A percentile compares a stretch with the other conserved stretches of the same genome.
Conservation (phyloP, 2,329 filamentous ascomycete species). For the Fusarium sp. region DNA sequence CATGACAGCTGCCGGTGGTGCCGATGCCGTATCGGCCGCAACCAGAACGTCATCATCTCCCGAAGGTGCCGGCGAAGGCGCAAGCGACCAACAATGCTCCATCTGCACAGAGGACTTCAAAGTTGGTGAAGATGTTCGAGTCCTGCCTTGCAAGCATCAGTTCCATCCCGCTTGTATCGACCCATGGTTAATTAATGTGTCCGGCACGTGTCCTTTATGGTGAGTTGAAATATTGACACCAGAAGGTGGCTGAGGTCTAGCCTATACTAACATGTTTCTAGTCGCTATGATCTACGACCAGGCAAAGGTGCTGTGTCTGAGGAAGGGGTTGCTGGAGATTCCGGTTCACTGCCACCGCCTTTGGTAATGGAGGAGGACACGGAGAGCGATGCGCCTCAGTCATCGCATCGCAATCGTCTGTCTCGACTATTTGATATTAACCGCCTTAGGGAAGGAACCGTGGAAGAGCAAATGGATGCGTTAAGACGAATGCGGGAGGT, state of each 20-base stretch:
- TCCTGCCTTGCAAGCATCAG: conserved; percentile 75
- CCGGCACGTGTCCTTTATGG: conserved; percentile 77
- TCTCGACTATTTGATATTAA: conserved; percentile 68
- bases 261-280: conserved; percentile 48
- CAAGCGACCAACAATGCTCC: conserved; percentile 65
- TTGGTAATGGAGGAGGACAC: conserved; percentile 57
- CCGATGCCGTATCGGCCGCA: conserved; percentile 26
- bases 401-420: conserved; percentile 57
- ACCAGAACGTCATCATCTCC: conserved; percentile 32
- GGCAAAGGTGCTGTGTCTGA: conserved; percentile 46
- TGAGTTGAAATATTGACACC: conserved; percentile 54
- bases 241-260: background rate
- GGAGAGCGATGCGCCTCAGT: conserved; percentile 48
- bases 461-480: conserved; percentile 71
- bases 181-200: conserved; percentile 76
- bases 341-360: conserved; percentile 54
- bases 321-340: conserved; percentile 37
- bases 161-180: conserved; percentile 76
- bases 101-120: conserved; percentile 78
- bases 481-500: conserved; percentile 59
- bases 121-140: conserved; percentile 74
- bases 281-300: conserved; percentile 66
- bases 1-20: conserved; percentile 9
- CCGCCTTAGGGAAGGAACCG: conserved; percentile 67
- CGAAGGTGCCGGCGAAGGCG: conserved; percentile 34